phyloP scores from a whole-genome alignment of 1,139 yeast genomes.

The Magnusiomyces magnusii region DNA sequence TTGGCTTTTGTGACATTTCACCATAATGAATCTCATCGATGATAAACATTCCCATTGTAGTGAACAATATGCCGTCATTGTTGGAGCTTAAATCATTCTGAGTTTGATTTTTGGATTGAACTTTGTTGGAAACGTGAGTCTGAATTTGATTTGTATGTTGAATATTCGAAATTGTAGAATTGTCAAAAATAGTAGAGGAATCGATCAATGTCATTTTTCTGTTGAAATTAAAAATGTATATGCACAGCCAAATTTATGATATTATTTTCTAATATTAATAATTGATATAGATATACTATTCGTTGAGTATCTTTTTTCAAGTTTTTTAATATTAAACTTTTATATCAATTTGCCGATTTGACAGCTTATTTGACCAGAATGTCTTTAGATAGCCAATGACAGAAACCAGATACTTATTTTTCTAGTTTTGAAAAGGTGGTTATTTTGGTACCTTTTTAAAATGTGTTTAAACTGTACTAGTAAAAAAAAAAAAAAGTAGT shows the following conservation, averaged over 20 bases:
- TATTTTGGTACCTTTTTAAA: too few relatives aligned
- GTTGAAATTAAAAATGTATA: background rate
- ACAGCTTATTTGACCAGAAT: too few relatives aligned
- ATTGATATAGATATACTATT: too few relatives aligned
- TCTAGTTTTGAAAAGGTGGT: too few relatives aligned
- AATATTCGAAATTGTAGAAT: background rate
- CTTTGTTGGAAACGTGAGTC: background rate
- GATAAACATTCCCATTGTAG: constrained; percentile 82
- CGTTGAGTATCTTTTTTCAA: too few relatives aligned
- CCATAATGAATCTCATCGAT: constrained; percentile 77
- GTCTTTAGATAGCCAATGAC: too few relatives aligned
- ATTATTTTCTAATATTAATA: too few relatives aligned
- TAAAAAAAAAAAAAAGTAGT: too few relatives aligned
- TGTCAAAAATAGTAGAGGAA: background rate
- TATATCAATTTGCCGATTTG: too few relatives aligned
- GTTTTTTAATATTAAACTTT: too few relatives aligned
- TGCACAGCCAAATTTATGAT: background rate
- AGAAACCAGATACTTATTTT: too few relatives aligned
- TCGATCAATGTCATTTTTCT: background rate
- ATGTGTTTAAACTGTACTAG: too few relatives aligned
- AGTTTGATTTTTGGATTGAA: background rate
- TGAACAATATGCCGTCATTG: constrained; percentile 24
- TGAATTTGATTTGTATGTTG: background rate
- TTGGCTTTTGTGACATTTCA: constrained; percentile 27
- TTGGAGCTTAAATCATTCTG: background rate